phyloP scores from a whole-genome alignment of 1,139 yeast genomes.

The Candida albicans region DNA sequence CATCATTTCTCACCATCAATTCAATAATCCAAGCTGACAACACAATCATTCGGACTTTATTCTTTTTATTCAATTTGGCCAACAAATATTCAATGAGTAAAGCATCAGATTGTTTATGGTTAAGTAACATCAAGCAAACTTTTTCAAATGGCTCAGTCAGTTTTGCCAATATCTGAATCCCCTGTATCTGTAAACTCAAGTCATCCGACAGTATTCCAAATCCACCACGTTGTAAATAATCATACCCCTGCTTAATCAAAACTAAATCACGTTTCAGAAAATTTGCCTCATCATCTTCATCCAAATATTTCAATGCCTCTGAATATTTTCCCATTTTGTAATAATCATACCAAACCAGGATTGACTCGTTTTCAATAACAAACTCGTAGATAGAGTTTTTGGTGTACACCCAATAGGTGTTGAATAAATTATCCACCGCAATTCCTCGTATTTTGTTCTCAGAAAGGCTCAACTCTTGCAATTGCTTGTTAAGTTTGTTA shows the following conservation, averaged over 20 bases:
- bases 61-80: slow-evolving; percentile 44
- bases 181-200: slow-evolving; percentile 39
- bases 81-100: slow-evolving; percentile 56
- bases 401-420: slow-evolving; percentile 26
- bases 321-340: slow-evolving; percentile 63
- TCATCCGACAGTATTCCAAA: slow-evolving; percentile 34
- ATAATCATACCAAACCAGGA: slow-evolving; percentile 75
- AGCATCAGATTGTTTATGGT: slow-evolving; percentile 28
- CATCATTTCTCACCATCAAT: slow-evolving; percentile 33
- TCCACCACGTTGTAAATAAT: slow-evolving; percentile 45
- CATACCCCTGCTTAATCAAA: slow-evolving; percentile 63
- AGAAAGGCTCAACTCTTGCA: slow-evolving; percentile 12
- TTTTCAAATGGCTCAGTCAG: slow-evolving; percentile 73
- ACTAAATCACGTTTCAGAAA: slow-evolving; percentile 55
- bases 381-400: slow-evolving; percentile 41
- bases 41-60: slow-evolving; percentile 56
- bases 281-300: slow-evolving; percentile 23
- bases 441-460: slow-evolving; percentile 54
- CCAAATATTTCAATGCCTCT: slow-evolving; percentile 59
- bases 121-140: slow-evolving; percentile 63
- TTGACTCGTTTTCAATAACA: slow-evolving; percentile 64
- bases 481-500: slow-evolving; percentile 24
- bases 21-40: slow-evolving; percentile 86
- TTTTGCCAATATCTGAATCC: slow-evolving; percentile 63
- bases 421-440: slow-evolving; percentile 53